Evolutionary conservation across 768 basidiomycete species (phyloP).

Genomic region (Tylopilus vinaceipallidus): DNA sequence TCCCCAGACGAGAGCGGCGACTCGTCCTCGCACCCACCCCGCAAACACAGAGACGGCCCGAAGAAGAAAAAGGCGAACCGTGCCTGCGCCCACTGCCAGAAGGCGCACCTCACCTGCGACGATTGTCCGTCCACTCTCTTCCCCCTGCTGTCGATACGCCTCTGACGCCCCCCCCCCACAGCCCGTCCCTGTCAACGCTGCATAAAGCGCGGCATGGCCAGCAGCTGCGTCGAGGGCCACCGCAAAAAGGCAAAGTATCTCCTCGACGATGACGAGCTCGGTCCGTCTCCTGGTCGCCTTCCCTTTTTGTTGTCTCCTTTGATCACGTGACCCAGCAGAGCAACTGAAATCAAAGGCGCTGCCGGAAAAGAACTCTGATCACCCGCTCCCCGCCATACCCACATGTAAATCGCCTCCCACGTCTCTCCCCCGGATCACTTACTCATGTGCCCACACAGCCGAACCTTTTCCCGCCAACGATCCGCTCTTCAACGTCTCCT

Average conservation of each 20-base stretch:
- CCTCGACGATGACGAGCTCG: constrained; percentile 89
- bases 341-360: constrained; percentile 35
- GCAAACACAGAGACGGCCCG: constrained; percentile 68
- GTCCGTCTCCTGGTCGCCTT: constrained; percentile 40
- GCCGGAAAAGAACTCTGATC: constrained; percentile 33
- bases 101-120: constrained; percentile 97
- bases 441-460: constrained; percentile 31
- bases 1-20: constrained; percentile 58
- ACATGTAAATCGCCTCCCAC: constrained; percentile 28
- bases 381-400: constrained; percentile 24
- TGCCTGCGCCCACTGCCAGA: constrained; percentile 95
- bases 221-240: constrained; percentile 88
- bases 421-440: not conserved
- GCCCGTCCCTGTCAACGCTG: constrained; percentile 97
- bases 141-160: not conserved
- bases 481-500: constrained; percentile 57
- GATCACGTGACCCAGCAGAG: constrained; percentile 38
- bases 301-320: constrained; percentile 3
- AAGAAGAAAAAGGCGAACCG: constrained; percentile 95
- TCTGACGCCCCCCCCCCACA: constrained; percentile 35
- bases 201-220: constrained; percentile 87
- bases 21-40: constrained; percentile 39
- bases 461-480: constrained; percentile 55
- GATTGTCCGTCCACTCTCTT: constrained; percentile 71
- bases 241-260: constrained; percentile 99